These are phyloP conservation scores for Mariannaea sp. DNA, from an alignment of 2,329 filamentous ascomycete genomes.

Conservation along the genomic window DNA sequence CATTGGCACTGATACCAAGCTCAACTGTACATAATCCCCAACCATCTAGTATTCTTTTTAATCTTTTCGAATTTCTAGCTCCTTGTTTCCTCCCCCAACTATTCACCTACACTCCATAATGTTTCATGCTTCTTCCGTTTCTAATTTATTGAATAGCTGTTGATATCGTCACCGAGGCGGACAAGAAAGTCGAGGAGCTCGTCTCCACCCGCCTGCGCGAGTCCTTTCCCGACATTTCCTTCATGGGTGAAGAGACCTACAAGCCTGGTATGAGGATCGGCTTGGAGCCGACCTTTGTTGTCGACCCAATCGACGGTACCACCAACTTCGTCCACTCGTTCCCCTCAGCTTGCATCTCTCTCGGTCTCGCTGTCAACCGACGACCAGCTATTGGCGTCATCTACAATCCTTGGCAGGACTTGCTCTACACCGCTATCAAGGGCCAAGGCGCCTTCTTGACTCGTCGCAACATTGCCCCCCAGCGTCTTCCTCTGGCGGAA, in stretches of 20 bases:
- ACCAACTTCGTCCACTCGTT: constrained; percentile 82
- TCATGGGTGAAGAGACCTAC: constrained; percentile 81
- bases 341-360: constrained; percentile 75
- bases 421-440: constrained; percentile 70
- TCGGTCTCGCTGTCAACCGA: constrained; percentile 70
- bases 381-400: constrained; percentile 72
- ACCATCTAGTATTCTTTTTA: too few species aligned
- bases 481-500: constrained; percentile 47
- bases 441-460: constrained; percentile 69
- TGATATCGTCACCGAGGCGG: constrained; percentile 71
- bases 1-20: constrained; percentile 63
- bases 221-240: constrained; percentile 61
- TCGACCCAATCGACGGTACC: constrained; percentile 80
- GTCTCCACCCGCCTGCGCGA: constrained; percentile 57
- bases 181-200: constrained; percentile 68
- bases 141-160: too few species aligned
- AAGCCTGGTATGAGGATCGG: constrained; percentile 67
- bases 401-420: constrained; percentile 77
- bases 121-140: neutral
- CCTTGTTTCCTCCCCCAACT: neutral
- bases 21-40: constrained; percentile 68
- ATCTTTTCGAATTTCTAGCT: too few species aligned
- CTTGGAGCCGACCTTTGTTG: constrained; percentile 73
- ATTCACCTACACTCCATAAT: neutral
- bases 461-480: constrained; percentile 46